Evolutionary conservation across 371 early-diverging fungal genomes (phyloP).

Genomic region (Apophysomyces elegans): DNA sequence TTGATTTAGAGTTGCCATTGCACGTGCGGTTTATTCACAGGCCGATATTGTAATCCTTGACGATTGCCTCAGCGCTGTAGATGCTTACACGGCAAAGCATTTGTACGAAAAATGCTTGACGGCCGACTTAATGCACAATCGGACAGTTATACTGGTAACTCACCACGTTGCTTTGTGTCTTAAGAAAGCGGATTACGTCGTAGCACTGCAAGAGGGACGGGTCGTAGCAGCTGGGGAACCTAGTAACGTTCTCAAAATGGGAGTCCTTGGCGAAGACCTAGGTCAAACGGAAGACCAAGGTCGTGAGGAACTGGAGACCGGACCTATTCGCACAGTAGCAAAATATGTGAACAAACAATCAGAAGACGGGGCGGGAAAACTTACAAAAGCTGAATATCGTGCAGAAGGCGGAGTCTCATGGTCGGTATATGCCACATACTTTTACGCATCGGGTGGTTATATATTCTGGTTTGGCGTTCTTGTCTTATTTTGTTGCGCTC

Average conservation of each 20-base stretch:
- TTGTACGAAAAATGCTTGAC: slow-evolving; percentile 72
- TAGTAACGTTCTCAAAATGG: slow-evolving; percentile 44
- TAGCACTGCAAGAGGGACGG: slow-evolving; percentile 70
- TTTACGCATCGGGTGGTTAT: slow-evolving; percentile 68
- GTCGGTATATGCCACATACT: slow-evolving; percentile 66
- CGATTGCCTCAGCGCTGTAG: slow-evolving; percentile 83
- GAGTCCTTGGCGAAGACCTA: slow-evolving; percentile 53
- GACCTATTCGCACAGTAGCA: slow-evolving; percentile 37
- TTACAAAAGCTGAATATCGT: slow-evolving; percentile 71
- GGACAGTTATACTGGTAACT: slow-evolving; percentile 86
- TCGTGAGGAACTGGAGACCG: slow-evolving; percentile 36
- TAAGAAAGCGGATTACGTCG: slow-evolving; percentile 71
- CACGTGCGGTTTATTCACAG: slow-evolving; percentile 79
- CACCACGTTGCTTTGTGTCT: slow-evolving; percentile 83
- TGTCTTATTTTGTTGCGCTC: slow-evolving; percentile 55
- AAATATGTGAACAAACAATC: slow-evolving; percentile 30
- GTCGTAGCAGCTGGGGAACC: slow-evolving; percentile 65
- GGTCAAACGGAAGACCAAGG: slow-evolving; percentile 25
- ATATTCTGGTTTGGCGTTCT: slow-evolving; percentile 55
- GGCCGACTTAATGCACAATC: slow-evolving; percentile 66
- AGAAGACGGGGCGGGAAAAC: slow-evolving; percentile 53
- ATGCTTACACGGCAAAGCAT: slow-evolving; percentile 87
- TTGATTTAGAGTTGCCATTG: slow-evolving; percentile 62
- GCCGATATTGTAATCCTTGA: slow-evolving; percentile 74
- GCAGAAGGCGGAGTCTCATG: slow-evolving; percentile 67